Evolutionary conservation across 2,329 filamentous ascomycete species (phyloP), one percentile per base, ranked within the genome.

Genomic region (Neonectria faginata): DNA sequence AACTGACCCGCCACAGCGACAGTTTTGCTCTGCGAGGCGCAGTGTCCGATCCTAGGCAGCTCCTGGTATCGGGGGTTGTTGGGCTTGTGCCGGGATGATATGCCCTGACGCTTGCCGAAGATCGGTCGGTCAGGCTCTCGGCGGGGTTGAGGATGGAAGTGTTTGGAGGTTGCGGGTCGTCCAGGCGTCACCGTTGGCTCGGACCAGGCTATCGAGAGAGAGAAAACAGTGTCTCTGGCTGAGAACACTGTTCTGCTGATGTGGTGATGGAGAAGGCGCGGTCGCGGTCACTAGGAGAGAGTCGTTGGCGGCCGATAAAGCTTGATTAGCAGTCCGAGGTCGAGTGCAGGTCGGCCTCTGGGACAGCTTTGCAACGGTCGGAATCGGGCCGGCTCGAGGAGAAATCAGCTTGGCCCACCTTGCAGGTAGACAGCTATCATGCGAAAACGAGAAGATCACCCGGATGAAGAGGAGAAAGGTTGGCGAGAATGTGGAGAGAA

Each of bases 341-440:
- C 77, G 77, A 72, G 80, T 81, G 79, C 79, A 81, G 78, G 78
- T 77, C 79, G 78, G 74, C 78, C 74, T 72, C 66, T 70, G 55
- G 60, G 76, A 75, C 70, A 79, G 78, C 75, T 79, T 71, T 69
- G 73, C 73, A 73, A 59, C 68, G 63, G 50, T 66, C 65, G 55
- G 57, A 68, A 72, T 66, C 65, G 65, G 59, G 55, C 62, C 63
- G 61, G 53, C 18, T 64, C 44, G 55, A 36, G 53, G 31, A 20
- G 20, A 45, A 39, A 60, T 47, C 39, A 62, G 47, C 41, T 50
- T 62, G 55, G 31, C 41, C 57, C 57, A 44, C 29, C 64, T 52
- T 54, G 51, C 55, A 55, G 51, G 64, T 57, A 39, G 64, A 68
- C 48, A 51, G 54, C 22, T 57, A 60, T 67, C 64, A 59, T 52